Base-by-base conservation (phyloP, 495 filamentous ascomycete genomes). In the Aspergillus carlsbadensis region DNA sequence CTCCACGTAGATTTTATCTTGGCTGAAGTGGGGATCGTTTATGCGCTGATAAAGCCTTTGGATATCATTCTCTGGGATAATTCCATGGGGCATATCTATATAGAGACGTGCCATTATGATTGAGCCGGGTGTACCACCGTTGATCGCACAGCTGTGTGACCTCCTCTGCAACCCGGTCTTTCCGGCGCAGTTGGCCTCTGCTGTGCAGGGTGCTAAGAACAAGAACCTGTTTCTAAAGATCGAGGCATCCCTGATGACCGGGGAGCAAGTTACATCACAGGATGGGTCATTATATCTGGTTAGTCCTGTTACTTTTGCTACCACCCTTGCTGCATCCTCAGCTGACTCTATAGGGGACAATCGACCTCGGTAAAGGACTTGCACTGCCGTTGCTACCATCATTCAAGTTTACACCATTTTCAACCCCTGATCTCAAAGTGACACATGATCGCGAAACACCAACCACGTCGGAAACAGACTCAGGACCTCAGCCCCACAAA, bases 1-100 rank as follows among this genome's bases (percentile, higher is more conserved):
- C 8, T 59, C 57, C 60, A 57, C 53, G 47, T 43, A 37, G 57
- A 54, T 40, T 54, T 17, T 17, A 26, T 57, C 45, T 57, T 49
- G 54, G 43, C 43, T 45, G 5, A 8, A 13, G 5, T 13, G n/a
- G n/a, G n/a, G n/a, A n/a, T n/a, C n/a, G n/a, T n/a, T n/a, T n/a
- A n/a, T n/a, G n/a, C n/a, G n/a, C n/a, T n/a, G n/a, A n/a, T n/a
- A n/a, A n/a, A n/a, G n/a, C n/a, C n/a, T n/a, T n/a, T n/a, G n/a
- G n/a, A n/a, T n/a, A n/a, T n/a, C n/a, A n/a, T n/a, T n/a, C n/a
- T n/a, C n/a, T n/a, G n/a, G n/a, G n/a, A n/a, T n/a, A n/a, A n/a
- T n/a, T n/a, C n/a, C n/a, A n/a, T n/a, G n/a, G n/a, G n/a, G n/a
- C n/a, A n/a, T n/a, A n/a, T n/a, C n/a, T n/a, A n/a, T n/a, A n/a